A percentile compares a stretch with the other conserved stretches of the same genome.
These are phyloP conservation scores for Salix viminalis DNA, from an alignment of 345 rosid genomes.

Conservation along the genomic window DNA sequence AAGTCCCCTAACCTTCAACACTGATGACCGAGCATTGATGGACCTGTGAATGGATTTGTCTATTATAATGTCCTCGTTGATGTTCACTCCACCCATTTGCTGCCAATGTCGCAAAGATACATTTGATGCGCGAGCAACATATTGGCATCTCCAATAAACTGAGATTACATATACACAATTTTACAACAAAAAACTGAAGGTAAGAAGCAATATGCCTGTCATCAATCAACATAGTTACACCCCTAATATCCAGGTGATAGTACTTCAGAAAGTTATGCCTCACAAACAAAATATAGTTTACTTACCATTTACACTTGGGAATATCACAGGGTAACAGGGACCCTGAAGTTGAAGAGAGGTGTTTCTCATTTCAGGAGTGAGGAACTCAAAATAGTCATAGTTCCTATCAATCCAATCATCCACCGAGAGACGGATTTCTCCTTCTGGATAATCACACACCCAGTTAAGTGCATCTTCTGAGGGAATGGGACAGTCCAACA, in stretches of 20 bases:
- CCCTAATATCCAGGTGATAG: neutral
- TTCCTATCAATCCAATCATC: conserved; percentile 85
- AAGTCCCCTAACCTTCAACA: conserved; percentile 62
- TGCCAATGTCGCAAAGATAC: conserved; percentile 81
- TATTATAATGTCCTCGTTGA: conserved; percentile 72
- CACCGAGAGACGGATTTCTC: conserved; percentile 73
- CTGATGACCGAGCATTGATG: conserved; percentile 80
- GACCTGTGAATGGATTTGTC: conserved; percentile 77
- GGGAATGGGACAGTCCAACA: conserved; percentile 83
- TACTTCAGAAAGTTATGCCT: neutral
- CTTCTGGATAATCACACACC: conserved; percentile 99
- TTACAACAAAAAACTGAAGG: neutral
- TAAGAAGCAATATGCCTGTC: neutral
- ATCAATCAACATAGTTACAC: too few relatives aligned
- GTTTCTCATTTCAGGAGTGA: conserved; percentile 88
- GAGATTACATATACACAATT: conserved; percentile 5
- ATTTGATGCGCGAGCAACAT: conserved; percentile 81
- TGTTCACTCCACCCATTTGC: conserved; percentile 86
- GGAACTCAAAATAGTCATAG: conserved; percentile 87
- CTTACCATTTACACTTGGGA: conserved; percentile 87
- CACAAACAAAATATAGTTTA: neutral
- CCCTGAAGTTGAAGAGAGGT: conserved; percentile 92
- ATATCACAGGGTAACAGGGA: conserved; percentile 94
- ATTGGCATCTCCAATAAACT: conserved; percentile 98
- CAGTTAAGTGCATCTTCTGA: conserved; percentile 74